Evolutionary conservation across 345 rosid genomes (phyloP).

Genomic region (Linum tenue): DNA sequence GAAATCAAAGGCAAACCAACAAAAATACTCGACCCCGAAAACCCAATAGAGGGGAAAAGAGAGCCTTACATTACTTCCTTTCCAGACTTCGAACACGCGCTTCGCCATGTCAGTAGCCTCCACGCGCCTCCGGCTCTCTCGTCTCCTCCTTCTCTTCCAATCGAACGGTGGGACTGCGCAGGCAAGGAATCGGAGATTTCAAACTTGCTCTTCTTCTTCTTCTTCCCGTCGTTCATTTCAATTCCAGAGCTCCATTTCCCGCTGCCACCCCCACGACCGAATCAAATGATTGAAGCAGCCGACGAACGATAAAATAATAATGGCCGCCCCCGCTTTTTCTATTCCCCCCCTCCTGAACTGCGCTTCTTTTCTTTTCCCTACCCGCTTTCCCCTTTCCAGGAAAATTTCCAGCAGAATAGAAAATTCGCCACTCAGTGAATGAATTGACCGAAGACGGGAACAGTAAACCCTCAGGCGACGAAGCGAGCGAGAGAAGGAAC

Average conservation of each 20-base stretch:
- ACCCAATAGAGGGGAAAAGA: not conserved
- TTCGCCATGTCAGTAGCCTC: constrained; percentile 37
- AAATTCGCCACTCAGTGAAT: too few relatives aligned
- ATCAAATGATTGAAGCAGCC: too few relatives aligned
- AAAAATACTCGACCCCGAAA: not conserved
- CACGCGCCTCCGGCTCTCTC: not conserved
- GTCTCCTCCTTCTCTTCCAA: not conserved
- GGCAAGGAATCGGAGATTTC: constrained; percentile 29
- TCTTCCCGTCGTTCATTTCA: constrained; percentile 3
- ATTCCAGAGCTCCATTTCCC: not conserved
- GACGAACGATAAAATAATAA: too few relatives aligned
- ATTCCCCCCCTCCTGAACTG: too few relatives aligned
- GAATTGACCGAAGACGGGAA: not conserved
- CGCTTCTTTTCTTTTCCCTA: too few relatives aligned
- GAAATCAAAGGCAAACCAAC: not conserved
- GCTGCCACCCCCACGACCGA: not conserved
- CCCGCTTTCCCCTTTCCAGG: too few relatives aligned
- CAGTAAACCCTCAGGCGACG: not conserved
- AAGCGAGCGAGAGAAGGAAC: too few relatives aligned
- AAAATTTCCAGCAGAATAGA: too few relatives aligned
- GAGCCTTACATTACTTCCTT: constrained; percentile 78
- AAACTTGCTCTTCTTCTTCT: constrained; percentile 14
- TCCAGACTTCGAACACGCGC: constrained; percentile 83
- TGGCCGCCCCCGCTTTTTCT: too few relatives aligned
- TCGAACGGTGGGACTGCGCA: constrained; percentile 17